These are phyloP conservation scores for Torrubiella hemipterigena DNA, from an alignment of 2,329 filamentous ascomycete genomes.

Conservation along the genomic window DNA sequence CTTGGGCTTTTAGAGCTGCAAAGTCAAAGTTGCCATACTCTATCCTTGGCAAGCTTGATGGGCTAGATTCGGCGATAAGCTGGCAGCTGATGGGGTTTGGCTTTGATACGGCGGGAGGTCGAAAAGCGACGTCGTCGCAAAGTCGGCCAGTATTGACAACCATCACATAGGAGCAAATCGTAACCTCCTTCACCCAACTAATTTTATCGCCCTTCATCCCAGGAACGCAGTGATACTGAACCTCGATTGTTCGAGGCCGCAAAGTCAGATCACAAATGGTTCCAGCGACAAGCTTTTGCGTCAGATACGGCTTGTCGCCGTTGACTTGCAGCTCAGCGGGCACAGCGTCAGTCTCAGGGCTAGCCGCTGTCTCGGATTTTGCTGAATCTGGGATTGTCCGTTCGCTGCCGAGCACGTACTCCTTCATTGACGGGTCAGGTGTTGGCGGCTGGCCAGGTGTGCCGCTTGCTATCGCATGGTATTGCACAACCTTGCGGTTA, in stretches of 20 bases:
- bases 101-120: conserved; percentile 65
- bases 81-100: conserved; percentile 69
- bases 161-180: conserved; percentile 88
- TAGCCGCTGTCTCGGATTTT: conserved; percentile 12
- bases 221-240: conserved; percentile 71
- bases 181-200: conserved; percentile 85
- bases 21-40: conserved; percentile 20
- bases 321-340: conserved; percentile 64
- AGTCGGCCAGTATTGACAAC: conserved; percentile 80
- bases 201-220: conserved; percentile 64
- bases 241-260: conserved; percentile 69
- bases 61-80: conserved; percentile 47
- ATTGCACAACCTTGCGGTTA: conserved; percentile 76
- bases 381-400: conserved; percentile 20
- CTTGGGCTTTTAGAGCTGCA: conserved; percentile 7
- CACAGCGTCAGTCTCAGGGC: conserved; percentile 16
- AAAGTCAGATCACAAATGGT: conserved; percentile 81
- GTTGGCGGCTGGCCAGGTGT: conserved; percentile 61
- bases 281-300: conserved; percentile 68
- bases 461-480: conserved; percentile 64
- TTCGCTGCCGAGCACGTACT: conserved; percentile 62
- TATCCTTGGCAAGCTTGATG: conserved; percentile 23
- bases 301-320: conserved; percentile 74
- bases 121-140: conserved; percentile 77
- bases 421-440: conserved; percentile 62